Conservation (phyloP, 208 protist genomes). For the Vickermania spadyakhi region DNA sequence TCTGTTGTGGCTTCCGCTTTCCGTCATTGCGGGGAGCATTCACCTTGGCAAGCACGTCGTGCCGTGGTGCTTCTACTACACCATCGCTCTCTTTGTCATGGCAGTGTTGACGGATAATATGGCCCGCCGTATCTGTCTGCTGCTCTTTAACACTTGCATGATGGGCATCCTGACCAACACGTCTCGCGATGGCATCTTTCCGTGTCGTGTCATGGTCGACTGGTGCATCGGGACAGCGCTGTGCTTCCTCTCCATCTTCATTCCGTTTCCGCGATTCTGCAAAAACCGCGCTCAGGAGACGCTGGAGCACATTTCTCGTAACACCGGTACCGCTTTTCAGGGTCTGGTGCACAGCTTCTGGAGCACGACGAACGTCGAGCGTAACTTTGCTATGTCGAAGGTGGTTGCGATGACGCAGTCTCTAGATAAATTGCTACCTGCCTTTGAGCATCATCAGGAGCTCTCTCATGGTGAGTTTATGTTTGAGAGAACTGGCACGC, state of each 20-base stretch:
- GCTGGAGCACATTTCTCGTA: conserved; percentile 37
- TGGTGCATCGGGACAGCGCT: conserved; percentile 76
- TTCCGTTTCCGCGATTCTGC: conserved; percentile 77
- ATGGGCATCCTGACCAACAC: conserved; percentile 46
- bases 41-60: conserved; percentile 47
- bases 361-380: conserved; percentile 71
- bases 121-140: conserved; percentile 64
- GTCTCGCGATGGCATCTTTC: conserved; percentile 22
- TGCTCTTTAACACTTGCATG: conserved; percentile 83
- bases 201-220: conserved; percentile 78
- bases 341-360: conserved; percentile 79
- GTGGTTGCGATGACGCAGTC: conserved; percentile 54
- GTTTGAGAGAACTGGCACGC: conserved; percentile 57
- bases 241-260: conserved; percentile 51
- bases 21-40: conserved; percentile 51
- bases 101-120: conserved; percentile 65
- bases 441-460: conserved; percentile 50
- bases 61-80: conserved; percentile 73
- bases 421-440: conserved; percentile 47
- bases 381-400: conserved; percentile 82
- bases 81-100: conserved; percentile 65
- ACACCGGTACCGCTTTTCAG: conserved; percentile 57
- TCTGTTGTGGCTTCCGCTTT: conserved; percentile 66
- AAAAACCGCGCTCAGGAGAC: conserved; percentile 41
- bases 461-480: conserved; percentile 78